Base-by-base conservation (phyloP, 306 rosid genomes). In the Dicorynia guianensis region DNA sequence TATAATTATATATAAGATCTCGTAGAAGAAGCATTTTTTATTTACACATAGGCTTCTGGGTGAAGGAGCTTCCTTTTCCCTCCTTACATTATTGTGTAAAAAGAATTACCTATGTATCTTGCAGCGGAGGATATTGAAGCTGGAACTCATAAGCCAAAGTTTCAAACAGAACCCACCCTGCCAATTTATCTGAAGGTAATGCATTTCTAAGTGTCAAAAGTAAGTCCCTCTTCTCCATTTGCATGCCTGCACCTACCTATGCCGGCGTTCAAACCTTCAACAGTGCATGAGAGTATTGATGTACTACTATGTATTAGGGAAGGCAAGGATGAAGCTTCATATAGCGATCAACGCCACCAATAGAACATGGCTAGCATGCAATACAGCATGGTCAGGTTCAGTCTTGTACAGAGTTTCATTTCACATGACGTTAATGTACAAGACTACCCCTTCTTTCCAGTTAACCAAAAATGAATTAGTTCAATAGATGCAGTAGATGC, bases 101-200 rank as follows among this genome's bases (percentile, higher is more conserved):
- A 72, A 18, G 30, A 15, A 6, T 80, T 56, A 33, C 11, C 66
- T 80, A 80, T 72, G 76, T 63, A n/a, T 75, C 72, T 80, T 88
- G 91, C 94, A 92, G 99, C 96, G 1, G 99, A 96, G 72, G 98
- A 96, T 84, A 83, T 89, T 67, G 96, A 96, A 92, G 85, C 97
- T 69, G 99, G 97, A 35, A 74, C 17, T 5, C 59, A 72, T 12
- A 89, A 74, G 71, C 75, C 80, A 20, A 93, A 79, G 79, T 84
- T 93, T 78, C 92, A 86, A 78, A 78, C 89, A 1, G 98, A 92
- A 66, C 97, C 99, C 15, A 93, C 99, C 49, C 61, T 93, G 76
- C 98, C 99, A 0, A 82, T 96, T 63, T 83, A 79, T 77, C 93
- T 96, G 62, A 90, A 93, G 99, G 99, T 96, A 89, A 72, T 35